phyloP scores from a whole-genome alignment of 352 stramenopile genomes.

The Bremia lactucae region DNA sequence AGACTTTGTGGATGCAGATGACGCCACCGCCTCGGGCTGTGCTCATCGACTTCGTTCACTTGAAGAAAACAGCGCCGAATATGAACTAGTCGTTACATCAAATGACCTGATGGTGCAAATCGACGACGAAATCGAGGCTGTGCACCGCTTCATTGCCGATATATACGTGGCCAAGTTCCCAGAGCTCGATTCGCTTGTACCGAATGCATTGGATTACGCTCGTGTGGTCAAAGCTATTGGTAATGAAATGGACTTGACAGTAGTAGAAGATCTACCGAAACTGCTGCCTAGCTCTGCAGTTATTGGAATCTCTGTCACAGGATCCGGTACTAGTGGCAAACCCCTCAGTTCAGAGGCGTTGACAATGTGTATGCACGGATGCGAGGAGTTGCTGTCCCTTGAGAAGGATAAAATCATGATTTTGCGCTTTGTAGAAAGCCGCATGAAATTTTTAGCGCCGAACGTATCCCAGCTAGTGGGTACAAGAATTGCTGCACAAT shows the following conservation, averaged over 20 bases:
- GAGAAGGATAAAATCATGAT: constrained; percentile 81
- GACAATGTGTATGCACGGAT: constrained; percentile 58
- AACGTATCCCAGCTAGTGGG: constrained; percentile 92
- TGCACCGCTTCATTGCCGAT: constrained; percentile 88
- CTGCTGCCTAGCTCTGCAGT: constrained; percentile 88
- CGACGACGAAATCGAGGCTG: constrained; percentile 86
- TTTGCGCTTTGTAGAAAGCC: constrained; percentile 86
- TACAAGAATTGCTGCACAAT: constrained; percentile 87
- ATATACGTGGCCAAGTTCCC: constrained; percentile 91
- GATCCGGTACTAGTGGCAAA: constrained; percentile 85
- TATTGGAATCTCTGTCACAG: constrained; percentile 92
- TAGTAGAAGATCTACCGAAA: constrained; percentile 76
- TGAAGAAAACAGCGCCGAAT: constrained; percentile 58
- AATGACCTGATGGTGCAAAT: constrained; percentile 91
- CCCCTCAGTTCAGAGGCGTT: constrained; percentile 64
- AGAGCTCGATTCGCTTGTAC: constrained; percentile 90
- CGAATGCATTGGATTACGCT: constrained; percentile 88
- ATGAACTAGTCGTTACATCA: constrained; percentile 80
- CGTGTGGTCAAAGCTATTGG: constrained; percentile 86
- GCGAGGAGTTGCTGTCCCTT: constrained; percentile 83
- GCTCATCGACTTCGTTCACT: no score
- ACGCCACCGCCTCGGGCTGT: constrained; percentile 10
- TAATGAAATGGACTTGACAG: constrained; percentile 91
- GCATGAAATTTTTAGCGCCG: constrained; percentile 89
- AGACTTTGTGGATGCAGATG: constrained; percentile 29